Evolutionary conservation across 306 rosid genomes (phyloP), one percentile per base, ranked within the genome.

Genomic region (Prunus davidiana): DNA sequence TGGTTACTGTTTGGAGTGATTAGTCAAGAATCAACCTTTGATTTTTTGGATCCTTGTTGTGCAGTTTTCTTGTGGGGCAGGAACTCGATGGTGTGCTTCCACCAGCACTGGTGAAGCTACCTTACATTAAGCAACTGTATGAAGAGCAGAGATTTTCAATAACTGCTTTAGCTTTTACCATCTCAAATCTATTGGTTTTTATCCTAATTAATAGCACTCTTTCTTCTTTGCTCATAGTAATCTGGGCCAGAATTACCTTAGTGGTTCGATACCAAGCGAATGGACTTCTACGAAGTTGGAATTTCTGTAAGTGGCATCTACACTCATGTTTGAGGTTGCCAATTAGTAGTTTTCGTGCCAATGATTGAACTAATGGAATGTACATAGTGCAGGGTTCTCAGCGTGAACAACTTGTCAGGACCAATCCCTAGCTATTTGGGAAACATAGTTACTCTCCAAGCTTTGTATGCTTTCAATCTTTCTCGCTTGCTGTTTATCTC

Each of bases 1-100:
- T 47, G 51, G 16, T 47, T 10, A 46, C 51, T 47, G 12, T 47
- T 10, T 47, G 51, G 51, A 47, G 12, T 47, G 51, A 47, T 47
- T 47, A 47, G 51, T 47, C 51, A 47, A 47, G 51, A 47, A 13
- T 47, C 51, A 41, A 12, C 64, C 64, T 60, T 12, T n/a, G 13
- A 16, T 52, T 30, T 50, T 51, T n/a, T 54, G 50, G 64, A 6
- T 51, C 65, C 22, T 12, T 55, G 20, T 18, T 3, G n/a, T 56
- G 78, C 68, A 79, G 82, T 9, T n/a, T 0, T 6, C 71, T 79
- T 57, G 13, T 5, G 30, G 82, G 78, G 49, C 80, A 83, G 62
- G 83, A 75, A 41, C 86, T 83, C 7, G 71, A 30, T 12, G 86
- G 86, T 25, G 80, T 75, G 75, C 80, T 78, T 64, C 80, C 86